These are phyloP conservation scores for Corchorus olitorius DNA, from an alignment of 345 rosid species.

Conservation along the genomic window DNA sequence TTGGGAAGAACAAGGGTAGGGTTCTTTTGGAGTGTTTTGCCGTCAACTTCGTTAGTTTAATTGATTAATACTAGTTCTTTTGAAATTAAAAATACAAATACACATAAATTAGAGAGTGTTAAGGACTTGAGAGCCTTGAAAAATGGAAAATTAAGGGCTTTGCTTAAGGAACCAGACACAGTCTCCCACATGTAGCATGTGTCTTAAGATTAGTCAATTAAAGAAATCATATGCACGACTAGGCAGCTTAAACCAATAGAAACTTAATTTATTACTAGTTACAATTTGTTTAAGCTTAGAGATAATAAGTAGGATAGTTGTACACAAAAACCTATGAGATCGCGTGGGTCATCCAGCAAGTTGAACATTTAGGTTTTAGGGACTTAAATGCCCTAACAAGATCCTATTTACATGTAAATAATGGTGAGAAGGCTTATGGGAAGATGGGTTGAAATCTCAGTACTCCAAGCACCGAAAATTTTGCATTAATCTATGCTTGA, in stretches of 20 bases:
- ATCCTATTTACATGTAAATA: conserved; percentile 45
- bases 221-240: conserved; percentile 16
- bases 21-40: conserved; percentile 28
- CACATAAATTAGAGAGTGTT: conserved; percentile 16
- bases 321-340: conserved; percentile 47
- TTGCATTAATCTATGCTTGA: conserved; percentile 23
- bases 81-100: no score
- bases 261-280: neutral
- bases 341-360: conserved; percentile 37
- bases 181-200: conserved; percentile 91
- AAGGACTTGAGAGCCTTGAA: conserved; percentile 22
- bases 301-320: neutral
- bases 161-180: conserved; percentile 48
- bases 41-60: conserved; percentile 30
- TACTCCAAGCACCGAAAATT: conserved; percentile 18
- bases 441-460: conserved; percentile 12
- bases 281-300: conserved; percentile 21
- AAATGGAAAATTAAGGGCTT: conserved; percentile 17
- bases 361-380: conserved; percentile 18
- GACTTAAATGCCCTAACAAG: conserved; percentile 35
- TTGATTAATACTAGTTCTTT: neutral
- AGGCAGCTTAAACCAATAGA: conserved; percentile 33
- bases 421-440: neutral
- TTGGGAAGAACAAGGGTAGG: neutral
- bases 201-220: conserved; percentile 50